Base-by-base conservation (phyloP, 2,329 filamentous ascomycete species). In the Magnaporthales sp. region DNA sequence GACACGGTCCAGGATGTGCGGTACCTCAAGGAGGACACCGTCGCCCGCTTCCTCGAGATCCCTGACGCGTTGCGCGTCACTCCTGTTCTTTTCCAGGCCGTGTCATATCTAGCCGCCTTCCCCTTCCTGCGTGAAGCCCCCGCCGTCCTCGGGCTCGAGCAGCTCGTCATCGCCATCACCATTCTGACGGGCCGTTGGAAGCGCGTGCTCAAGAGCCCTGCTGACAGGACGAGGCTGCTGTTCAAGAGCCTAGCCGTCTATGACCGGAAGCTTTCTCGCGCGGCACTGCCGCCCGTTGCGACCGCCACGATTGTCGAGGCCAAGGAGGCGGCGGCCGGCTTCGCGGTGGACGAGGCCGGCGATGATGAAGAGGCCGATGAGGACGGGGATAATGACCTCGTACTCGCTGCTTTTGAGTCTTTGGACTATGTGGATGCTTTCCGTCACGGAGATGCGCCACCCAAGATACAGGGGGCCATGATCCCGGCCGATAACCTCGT, bases 401-500 rank as follows among this genome's bases (percentile, higher is more conserved):
- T 90, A 7, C 76, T 91, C 27, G 88, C 89, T 1, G 89, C 89
- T 0, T 81, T 92, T 56, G 87, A 91, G 68, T 83, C 88, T 0
- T 81, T 93, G 68, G 85, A 91, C 73, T 84, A 87, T 31, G 80
- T 84, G 63, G 85, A 89, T 10, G 85, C 84, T 0, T 86, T 88
- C 70, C 83, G 83, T 69, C 80, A 85, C 3, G 81, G 80, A 19
- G 80, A 82, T 68, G 74, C 76, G 3, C 76, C 80, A 0, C 76
- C 81, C 0, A 81, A 81, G 3, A 83, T 86, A 0, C 83, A 86
- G 60, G 83, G 84, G n/a, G 86, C 89, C 31, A 87, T 90, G 70
- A 90, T 93, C 64, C 90, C 90, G 0, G 85, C 87, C 0, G 89
- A 92, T 73, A 92, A 92, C 72, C 86, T 92, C 67, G 83, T 87